These are phyloP conservation scores for Lactarius deliciosus DNA, from an alignment of 768 basidiomycete genomes.

Conservation along the genomic window DNA sequence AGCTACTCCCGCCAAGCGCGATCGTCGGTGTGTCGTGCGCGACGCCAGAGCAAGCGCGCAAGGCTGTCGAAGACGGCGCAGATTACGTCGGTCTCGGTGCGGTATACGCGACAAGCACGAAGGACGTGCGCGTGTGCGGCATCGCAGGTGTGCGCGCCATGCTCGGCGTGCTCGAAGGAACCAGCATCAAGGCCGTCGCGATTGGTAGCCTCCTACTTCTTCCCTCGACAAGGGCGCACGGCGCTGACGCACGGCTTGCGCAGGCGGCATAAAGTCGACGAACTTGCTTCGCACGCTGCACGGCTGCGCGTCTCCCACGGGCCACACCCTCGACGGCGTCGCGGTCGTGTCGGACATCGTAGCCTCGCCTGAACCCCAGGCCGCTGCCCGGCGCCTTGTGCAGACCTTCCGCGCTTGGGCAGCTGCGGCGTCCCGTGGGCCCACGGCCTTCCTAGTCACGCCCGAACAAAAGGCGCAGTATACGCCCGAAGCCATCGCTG, in stretches of 20 bases:
- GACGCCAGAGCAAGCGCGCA: slow-evolving; percentile 58
- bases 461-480: slow-evolving; percentile 24
- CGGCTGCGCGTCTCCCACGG: slow-evolving; percentile 59
- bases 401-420: slow-evolving; percentile 48
- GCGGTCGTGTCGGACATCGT: slow-evolving; percentile 90
- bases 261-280: slow-evolving; percentile 82
- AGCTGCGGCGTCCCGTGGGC: slow-evolving; percentile 22
- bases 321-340: slow-evolving; percentile 69
- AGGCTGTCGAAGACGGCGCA: slow-evolving; percentile 60
- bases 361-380: slow-evolving; percentile 54
- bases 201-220: slow-evolving; percentile 57
- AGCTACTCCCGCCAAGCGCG: slow-evolving; percentile 62
- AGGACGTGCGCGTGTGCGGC: slow-evolving; percentile 64
- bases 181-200: slow-evolving; percentile 68
- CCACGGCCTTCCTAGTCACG: slow-evolving; percentile 30
- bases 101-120: slow-evolving; percentile 78
- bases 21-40: slow-evolving; percentile 84
- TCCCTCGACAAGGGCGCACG: too few relatives aligned
- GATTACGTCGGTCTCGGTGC: slow-evolving; percentile 92
- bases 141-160: slow-evolving; percentile 70
- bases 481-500: slow-evolving; percentile 40
- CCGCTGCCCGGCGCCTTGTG: slow-evolving; percentile 48
- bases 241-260: slow-evolving; percentile 6
- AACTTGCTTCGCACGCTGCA: slow-evolving; percentile 78
- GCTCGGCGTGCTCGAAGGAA: slow-evolving; percentile 62